Conservation (phyloP, 2,329 filamentous ascomycete species). For the Penicillium sp. region DNA sequence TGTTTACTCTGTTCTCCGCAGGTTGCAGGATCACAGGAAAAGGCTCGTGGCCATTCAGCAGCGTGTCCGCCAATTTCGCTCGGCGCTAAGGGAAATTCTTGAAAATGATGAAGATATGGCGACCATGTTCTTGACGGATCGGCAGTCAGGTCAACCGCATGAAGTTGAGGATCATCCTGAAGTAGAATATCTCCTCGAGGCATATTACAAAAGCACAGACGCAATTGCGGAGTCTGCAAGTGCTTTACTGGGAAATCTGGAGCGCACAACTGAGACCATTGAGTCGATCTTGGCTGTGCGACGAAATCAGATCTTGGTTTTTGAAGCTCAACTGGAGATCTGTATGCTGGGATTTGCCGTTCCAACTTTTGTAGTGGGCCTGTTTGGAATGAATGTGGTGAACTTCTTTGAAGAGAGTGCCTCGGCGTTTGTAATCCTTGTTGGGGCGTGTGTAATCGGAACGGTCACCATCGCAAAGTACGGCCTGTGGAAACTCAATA, state of each 20-base stretch:
- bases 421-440: constrained; percentile 27
- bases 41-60: constrained; percentile 30
- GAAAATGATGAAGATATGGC: constrained; percentile 40
- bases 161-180: constrained; percentile 33
- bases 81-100: constrained; percentile 34
- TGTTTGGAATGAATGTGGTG: constrained; percentile 41
- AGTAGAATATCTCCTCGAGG: constrained; percentile 40
- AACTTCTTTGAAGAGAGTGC: constrained; percentile 38
- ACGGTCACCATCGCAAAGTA: constrained; percentile 25
- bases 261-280: constrained; percentile 34
- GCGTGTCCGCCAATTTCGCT: constrained; percentile 35
- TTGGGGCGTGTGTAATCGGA: constrained; percentile 20
- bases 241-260: constrained; percentile 29
- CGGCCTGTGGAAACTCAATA: constrained; percentile 25
- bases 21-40: constrained; percentile 29
- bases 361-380: constrained; percentile 37
- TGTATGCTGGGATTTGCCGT: constrained; percentile 36
- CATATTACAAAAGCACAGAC: constrained; percentile 38
- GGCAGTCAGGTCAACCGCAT: constrained; percentile 29
- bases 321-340: constrained; percentile 39
- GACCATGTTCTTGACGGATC: constrained; percentile 38
- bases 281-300: constrained; percentile 35
- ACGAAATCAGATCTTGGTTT: constrained; percentile 41
- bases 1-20: constrained; percentile 24
- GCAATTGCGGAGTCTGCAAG: constrained; percentile 32